Conservation (phyloP, 2,329 filamentous ascomycete species). For the Claviceps humidiphila region DNA sequence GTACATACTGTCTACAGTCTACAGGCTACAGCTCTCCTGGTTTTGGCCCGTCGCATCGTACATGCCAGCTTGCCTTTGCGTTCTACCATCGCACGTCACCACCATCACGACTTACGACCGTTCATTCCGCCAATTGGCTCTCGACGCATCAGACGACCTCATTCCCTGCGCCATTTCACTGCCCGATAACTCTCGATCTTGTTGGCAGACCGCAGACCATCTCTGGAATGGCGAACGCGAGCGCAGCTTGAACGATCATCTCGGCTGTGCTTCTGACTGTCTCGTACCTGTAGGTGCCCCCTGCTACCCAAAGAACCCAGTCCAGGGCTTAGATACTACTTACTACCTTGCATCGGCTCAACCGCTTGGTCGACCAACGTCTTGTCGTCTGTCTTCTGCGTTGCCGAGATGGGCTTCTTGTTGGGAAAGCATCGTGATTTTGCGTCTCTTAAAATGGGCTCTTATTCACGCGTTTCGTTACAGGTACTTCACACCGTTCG, state of each 20-base stretch:
- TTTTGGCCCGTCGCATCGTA: not conserved
- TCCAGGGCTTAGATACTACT: not conserved
- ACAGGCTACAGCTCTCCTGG: not conserved
- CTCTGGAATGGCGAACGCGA: slow-evolving; percentile 10
- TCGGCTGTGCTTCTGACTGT: slow-evolving; percentile 9
- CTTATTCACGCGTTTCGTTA: not conserved
- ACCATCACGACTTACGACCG: not conserved
- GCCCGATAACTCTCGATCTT: not conserved
- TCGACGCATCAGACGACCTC: not conserved
- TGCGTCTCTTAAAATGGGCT: not conserved
- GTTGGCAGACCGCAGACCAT: not conserved
- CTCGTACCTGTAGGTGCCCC: not conserved
- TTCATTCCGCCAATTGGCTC: not conserved
- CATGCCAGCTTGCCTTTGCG: slow-evolving; percentile 8
- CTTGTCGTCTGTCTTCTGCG: slow-evolving; percentile 2
- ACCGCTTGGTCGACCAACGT: not conserved
- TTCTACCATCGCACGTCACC: slow-evolving; percentile 8
- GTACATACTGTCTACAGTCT: too few species aligned
- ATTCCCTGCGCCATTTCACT: not conserved
- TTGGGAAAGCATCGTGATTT: not conserved
- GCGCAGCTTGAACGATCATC: slow-evolving; percentile 8
- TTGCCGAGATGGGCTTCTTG: slow-evolving; percentile 3
- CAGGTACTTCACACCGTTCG: slow-evolving; percentile 4
- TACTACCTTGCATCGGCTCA: not conserved
- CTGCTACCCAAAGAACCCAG: not conserved